Evolutionary conservation across 2,329 filamentous ascomycete species (phyloP).

Genomic region (Nannizziopsis barbatae): DNA sequence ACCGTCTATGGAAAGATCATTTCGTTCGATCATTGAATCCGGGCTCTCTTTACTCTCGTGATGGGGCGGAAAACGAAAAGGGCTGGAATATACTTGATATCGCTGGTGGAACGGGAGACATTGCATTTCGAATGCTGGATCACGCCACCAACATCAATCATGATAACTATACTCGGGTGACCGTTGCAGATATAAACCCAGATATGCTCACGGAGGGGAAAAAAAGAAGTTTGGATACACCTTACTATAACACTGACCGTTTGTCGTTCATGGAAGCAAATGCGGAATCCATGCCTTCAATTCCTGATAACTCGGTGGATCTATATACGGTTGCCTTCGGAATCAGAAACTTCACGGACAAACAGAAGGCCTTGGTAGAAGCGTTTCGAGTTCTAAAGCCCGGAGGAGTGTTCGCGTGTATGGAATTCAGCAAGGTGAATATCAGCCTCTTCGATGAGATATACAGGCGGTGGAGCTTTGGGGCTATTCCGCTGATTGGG

Average conservation of each 20-base stretch:
- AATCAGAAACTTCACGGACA: constrained; percentile 93
- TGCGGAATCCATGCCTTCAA: constrained; percentile 58
- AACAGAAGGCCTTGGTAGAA: constrained; percentile 68
- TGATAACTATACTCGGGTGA: constrained; percentile 71
- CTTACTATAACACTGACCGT: constrained; percentile 45
- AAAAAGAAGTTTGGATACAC: constrained; percentile 58
- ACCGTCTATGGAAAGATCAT: constrained; percentile 94
- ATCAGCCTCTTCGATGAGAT: constrained; percentile 67
- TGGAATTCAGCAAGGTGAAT: constrained; percentile 85
- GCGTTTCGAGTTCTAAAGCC: constrained; percentile 84
- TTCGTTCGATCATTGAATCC: constrained; percentile 89
- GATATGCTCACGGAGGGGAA: constrained; percentile 85
- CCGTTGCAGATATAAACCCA: constrained; percentile 90
- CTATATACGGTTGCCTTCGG: constrained; percentile 97
- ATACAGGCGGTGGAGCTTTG: constrained; percentile 94
- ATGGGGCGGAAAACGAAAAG: constrained; percentile 22
- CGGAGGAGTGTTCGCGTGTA: constrained; percentile 87
- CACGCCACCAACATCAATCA: constrained; percentile 70
- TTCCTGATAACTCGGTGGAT: constrained; percentile 65
- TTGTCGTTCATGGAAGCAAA: constrained; percentile 79
- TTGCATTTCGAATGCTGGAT: constrained; percentile 90
- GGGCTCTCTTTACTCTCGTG: constrained; percentile 43
- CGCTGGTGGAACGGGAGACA: constrained; percentile 92
- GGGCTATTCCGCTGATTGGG: constrained; percentile 86
- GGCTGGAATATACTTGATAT: constrained; percentile 81